phyloP scores from a whole-genome alignment of 352 stramenopile genomes.

The Globisporangium paddicum region DNA sequence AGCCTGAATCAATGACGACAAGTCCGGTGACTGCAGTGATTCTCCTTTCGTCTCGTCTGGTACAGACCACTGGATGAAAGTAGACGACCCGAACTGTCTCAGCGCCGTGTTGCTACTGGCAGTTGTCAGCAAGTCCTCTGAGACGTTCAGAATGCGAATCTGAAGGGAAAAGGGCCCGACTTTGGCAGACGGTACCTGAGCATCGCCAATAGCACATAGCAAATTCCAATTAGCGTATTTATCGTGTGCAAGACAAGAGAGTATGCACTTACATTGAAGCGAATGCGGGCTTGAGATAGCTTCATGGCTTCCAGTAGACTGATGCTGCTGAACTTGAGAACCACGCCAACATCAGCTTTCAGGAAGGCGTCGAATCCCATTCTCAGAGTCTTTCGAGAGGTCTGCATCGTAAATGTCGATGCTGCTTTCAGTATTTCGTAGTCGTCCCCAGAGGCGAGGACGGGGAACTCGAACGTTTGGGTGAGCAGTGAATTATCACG shows the following conservation, averaged over 20 bases:
- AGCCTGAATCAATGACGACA: slow-evolving; percentile 18
- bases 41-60: slow-evolving; percentile 14
- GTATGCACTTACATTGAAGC: slow-evolving; percentile 23
- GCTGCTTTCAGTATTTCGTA: slow-evolving; percentile 1
- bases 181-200: slow-evolving; percentile 23
- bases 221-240: not conserved
- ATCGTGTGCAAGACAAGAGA: not conserved
- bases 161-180: slow-evolving; percentile 38
- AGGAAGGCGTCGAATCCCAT: slow-evolving; percentile 28
- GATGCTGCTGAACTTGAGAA: slow-evolving; percentile 10
- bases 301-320: slow-evolving; percentile 26
- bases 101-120: not conserved
- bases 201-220: not conserved
- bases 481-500: not conserved
- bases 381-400: slow-evolving; percentile 15
- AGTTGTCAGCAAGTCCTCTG: slow-evolving; percentile 6
- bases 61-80: slow-evolving; percentile 28
- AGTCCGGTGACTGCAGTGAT: slow-evolving; percentile 29
- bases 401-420: slow-evolving; percentile 5
- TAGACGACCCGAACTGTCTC: slow-evolving; percentile 16
- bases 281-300: slow-evolving; percentile 21
- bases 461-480: slow-evolving; percentile 1
- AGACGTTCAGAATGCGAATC: slow-evolving; percentile 25
- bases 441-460: not conserved
- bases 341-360: slow-evolving; percentile 18